A percentile compares a stretch with the other conserved stretches of the same genome.
Conservation (phyloP, 2,329 filamentous ascomycete species). For the Pyrenochaeta sp. region DNA sequence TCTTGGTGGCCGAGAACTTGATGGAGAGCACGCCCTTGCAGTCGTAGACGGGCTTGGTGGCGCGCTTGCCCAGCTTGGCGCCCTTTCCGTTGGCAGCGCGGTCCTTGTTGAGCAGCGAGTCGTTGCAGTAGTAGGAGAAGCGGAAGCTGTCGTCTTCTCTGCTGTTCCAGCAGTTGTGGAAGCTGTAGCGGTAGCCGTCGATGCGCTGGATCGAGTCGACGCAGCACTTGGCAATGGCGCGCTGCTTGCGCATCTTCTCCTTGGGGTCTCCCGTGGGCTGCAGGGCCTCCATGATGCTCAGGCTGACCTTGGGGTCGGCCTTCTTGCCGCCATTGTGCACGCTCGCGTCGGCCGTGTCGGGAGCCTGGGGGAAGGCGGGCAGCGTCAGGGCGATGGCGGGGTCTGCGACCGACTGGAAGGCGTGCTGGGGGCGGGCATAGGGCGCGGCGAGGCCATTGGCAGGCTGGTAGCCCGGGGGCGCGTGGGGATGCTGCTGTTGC, state of each 20-base stretch:
- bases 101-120: conserved; percentile 60
- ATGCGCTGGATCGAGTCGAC: conserved; percentile 53
- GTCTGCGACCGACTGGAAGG: conserved; percentile 35
- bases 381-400: conserved; percentile 33
- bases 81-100: conserved; percentile 55
- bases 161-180: conserved; percentile 59
- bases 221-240: conserved; percentile 56
- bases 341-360: conserved; percentile 9
- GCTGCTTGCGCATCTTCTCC: conserved; percentile 54
- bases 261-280: conserved; percentile 45
- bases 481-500: conserved; percentile 20
- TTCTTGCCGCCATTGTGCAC: conserved; percentile 16
- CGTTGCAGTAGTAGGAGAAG: conserved; percentile 60
- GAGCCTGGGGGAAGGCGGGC: conserved; percentile 22
- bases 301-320: conserved; percentile 31
- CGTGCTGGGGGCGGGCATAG: conserved; percentile 24
- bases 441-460: conserved; percentile 26
- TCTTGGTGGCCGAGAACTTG: conserved; percentile 55
- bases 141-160: conserved; percentile 55
- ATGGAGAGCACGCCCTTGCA: conserved; percentile 57
- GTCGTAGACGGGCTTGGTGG: conserved; percentile 57
- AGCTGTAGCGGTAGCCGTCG: conserved; percentile 58
- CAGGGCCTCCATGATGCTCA: conserved; percentile 48
- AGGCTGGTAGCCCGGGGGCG: conserved; percentile 39
- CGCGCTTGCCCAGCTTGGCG: conserved; percentile 45